Evolutionary conservation across 1,139 yeast genomes (phyloP).

Genomic region (Blastobotrys illinoisensis): DNA sequence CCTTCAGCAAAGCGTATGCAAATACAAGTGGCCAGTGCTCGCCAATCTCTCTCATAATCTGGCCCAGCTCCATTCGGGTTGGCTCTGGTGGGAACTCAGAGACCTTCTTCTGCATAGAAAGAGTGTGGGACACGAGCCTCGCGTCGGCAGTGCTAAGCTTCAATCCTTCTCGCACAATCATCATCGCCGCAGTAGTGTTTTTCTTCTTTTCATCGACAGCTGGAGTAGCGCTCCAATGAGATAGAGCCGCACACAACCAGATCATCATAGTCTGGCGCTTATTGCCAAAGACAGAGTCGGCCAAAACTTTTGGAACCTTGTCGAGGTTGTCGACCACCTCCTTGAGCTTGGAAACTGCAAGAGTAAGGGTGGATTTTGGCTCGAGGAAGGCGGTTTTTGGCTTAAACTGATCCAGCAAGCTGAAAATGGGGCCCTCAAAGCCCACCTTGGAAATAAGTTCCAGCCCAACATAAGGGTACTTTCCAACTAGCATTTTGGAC

Average conservation of each 20-base stretch:
- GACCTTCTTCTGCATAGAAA: slow-evolving; percentile 30
- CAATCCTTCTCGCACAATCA: slow-evolving; percentile 62
- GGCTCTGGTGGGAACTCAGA: slow-evolving; percentile 25
- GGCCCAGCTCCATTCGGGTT: slow-evolving; percentile 56
- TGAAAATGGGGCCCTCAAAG: slow-evolving; percentile 56
- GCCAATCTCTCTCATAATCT: slow-evolving; percentile 50
- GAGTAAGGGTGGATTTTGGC: slow-evolving; percentile 6
- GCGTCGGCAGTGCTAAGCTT: slow-evolving; percentile 58
- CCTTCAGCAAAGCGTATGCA: slow-evolving; percentile 19
- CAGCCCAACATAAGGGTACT: slow-evolving; percentile 61
- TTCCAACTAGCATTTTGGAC: slow-evolving; percentile 63
- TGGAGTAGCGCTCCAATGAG: slow-evolving; percentile 43
- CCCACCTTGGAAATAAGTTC: slow-evolving; percentile 50
- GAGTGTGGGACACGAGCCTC: slow-evolving; percentile 43
- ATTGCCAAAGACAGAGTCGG: background rate
- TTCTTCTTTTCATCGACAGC: slow-evolving; percentile 39
- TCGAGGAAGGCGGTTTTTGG: background rate
- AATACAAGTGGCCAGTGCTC: slow-evolving; percentile 46
- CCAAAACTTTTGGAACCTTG: background rate
- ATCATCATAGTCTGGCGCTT: background rate
- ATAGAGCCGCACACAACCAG: slow-evolving; percentile 27
- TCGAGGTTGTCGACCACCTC: background rate
- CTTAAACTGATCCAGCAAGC: slow-evolving; percentile 4
- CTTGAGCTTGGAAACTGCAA: background rate
- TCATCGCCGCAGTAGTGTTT: slow-evolving; percentile 34